phyloP scores from a whole-genome alignment of 2,329 filamentous ascomycete genomes.

The Trichophyton mentagrophytes region DNA sequence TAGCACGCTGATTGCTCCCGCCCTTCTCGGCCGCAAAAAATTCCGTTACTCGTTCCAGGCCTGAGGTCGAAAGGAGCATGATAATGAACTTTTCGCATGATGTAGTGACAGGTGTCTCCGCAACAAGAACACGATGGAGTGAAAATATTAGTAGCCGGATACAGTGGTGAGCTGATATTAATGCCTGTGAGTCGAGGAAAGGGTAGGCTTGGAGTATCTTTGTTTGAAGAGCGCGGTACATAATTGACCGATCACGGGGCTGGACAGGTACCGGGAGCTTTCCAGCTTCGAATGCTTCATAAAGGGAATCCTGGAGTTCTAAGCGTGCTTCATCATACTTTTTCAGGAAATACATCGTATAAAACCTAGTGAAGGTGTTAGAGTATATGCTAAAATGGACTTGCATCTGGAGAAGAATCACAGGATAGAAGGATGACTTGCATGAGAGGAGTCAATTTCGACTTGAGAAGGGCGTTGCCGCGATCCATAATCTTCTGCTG shows the following conservation, averaged over 20 bases:
- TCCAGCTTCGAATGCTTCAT: slow-evolving; percentile 28
- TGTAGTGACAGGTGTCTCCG: slow-evolving; percentile 19
- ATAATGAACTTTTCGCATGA: slow-evolving; percentile 29
- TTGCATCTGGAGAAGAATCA: not conserved
- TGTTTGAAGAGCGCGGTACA: slow-evolving; percentile 27
- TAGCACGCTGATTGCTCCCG: slow-evolving; percentile 28
- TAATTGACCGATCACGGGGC: slow-evolving; percentile 21
- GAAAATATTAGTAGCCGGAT: slow-evolving; percentile 30
- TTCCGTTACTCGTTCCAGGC: slow-evolving; percentile 29
- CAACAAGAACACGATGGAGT: slow-evolving; percentile 26
- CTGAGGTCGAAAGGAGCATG: slow-evolving; percentile 29
- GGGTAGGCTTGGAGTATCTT: slow-evolving; percentile 29
- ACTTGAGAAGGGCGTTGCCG: slow-evolving; percentile 25
- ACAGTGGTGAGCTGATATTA: slow-evolving; percentile 32
- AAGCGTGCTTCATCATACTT: slow-evolving; percentile 27
- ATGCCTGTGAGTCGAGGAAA: slow-evolving; percentile 28
- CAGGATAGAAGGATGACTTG: slow-evolving; percentile 14
- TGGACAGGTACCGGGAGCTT: slow-evolving; percentile 27
- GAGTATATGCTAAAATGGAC: too few relatives aligned
- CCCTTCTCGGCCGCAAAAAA: slow-evolving; percentile 34
- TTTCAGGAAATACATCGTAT: slow-evolving; percentile 30
- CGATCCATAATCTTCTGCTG: slow-evolving; percentile 24
- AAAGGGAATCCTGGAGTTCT: slow-evolving; percentile 26
- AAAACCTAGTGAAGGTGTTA: slow-evolving; percentile 23
- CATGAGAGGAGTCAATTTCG: slow-evolving; percentile 31